Conservation (phyloP, 768 basidiomycete genomes). For the Daedaleopsis nitida region DNA sequence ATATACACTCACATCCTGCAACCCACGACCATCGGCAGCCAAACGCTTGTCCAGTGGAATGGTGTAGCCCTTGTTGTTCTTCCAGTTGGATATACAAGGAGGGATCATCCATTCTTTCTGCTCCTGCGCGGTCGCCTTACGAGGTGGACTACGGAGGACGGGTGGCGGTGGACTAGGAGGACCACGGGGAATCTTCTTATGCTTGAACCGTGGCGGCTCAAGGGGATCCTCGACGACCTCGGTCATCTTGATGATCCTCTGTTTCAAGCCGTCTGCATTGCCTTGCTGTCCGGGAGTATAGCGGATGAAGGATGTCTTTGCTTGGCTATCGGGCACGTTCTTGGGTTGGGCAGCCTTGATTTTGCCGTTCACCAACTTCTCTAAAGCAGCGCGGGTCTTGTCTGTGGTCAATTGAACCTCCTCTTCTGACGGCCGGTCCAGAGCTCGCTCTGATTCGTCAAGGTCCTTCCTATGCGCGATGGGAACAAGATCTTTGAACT, state of each 20-base stretch:
- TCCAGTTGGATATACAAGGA: slow-evolving; percentile 99
- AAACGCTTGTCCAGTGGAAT: slow-evolving; percentile 97
- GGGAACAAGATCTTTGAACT: slow-evolving; percentile 97
- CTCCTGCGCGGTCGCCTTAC: slow-evolving; percentile 94
- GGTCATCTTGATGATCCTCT: slow-evolving; percentile 98
- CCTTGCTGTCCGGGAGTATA: slow-evolving; percentile 95
- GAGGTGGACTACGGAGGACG: slow-evolving; percentile 90
- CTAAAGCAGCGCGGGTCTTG: slow-evolving; percentile 86
- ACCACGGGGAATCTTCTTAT: slow-evolving; percentile 97
- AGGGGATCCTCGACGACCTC: slow-evolving; percentile 97
- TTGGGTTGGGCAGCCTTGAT: slow-evolving; percentile 99
- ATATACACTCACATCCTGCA: slow-evolving; percentile 81
- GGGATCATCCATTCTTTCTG: slow-evolving; percentile 99
- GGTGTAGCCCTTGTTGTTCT: slow-evolving; percentile 99
- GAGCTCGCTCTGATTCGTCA: slow-evolving; percentile 63
- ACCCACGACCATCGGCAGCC: slow-evolving; percentile 96
- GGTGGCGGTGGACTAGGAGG: slow-evolving; percentile 97
- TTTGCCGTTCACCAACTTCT: slow-evolving; percentile 91
- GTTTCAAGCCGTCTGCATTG: slow-evolving; percentile 71
- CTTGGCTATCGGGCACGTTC: slow-evolving; percentile 83
- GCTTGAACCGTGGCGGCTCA: slow-evolving; percentile 96
- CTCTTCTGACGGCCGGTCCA: slow-evolving; percentile 95
- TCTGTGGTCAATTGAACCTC: slow-evolving; percentile 91
- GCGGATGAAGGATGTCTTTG: slow-evolving; percentile 87
- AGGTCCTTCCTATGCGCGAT: slow-evolving; percentile 88